These are phyloP conservation scores for Apiospora pterosperma DNA, from an alignment of 2,329 filamentous ascomycete genomes.

Conservation along the genomic window DNA sequence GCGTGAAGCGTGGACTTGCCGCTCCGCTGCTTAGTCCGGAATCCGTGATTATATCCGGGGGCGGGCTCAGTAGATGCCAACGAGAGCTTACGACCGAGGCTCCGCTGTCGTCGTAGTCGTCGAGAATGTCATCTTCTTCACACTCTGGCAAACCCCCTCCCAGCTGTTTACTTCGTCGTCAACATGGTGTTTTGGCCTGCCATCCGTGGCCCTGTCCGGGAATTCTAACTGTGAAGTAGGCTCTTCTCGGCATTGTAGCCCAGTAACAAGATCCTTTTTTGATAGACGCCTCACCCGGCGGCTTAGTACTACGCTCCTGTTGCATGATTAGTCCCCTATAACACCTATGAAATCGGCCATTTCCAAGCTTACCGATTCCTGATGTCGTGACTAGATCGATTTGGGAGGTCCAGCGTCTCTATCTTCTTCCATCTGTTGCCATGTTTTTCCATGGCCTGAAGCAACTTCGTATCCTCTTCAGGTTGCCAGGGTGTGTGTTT, in stretches of 20 bases:
- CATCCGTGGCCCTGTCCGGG: not conserved
- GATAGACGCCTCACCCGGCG: not conserved
- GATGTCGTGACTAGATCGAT: not conserved
- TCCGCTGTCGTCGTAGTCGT: not conserved
- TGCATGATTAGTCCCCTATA: not conserved
- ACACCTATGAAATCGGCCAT: too few species aligned
- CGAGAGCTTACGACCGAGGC: not conserved
- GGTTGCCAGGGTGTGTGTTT: not conserved
- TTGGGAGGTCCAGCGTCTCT: not conserved
- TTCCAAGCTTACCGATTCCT: not conserved
- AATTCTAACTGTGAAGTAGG: not conserved
- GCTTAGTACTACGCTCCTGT: not conserved
- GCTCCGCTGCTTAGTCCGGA: not conserved
- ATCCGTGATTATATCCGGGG: not conserved
- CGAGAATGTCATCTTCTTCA: not conserved
- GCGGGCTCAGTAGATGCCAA: not conserved
- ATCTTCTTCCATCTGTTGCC: constrained; percentile 3
- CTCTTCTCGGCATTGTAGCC: not conserved
- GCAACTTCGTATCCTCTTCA: not conserved
- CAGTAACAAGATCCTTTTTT: not conserved
- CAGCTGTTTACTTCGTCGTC: not conserved
- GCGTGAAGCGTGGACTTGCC: not conserved
- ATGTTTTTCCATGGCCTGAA: not conserved
- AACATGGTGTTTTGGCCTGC: not conserved
- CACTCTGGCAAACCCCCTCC: not conserved